Conservation (phyloP, 140 eudicot species). For the Erigeron philadelphicus region DNA sequence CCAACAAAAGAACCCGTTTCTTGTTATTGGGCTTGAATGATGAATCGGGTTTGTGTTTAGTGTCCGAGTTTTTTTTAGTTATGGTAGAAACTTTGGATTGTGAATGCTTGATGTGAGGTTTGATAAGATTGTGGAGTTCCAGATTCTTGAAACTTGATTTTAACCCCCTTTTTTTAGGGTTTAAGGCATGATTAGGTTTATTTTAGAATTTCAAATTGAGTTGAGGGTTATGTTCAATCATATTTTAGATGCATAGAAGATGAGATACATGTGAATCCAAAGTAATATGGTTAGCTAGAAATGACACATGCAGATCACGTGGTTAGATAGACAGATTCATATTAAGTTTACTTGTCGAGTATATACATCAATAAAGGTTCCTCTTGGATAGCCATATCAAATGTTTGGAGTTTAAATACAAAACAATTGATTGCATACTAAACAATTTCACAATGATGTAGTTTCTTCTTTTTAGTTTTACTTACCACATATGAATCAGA, state of each 20-base stretch:
- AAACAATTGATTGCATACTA: neutral
- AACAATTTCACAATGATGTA: neutral
- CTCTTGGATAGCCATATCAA: neutral
- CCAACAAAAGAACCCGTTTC: neutral
- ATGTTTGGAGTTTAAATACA: neutral
- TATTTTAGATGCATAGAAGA: too few relatives aligned
- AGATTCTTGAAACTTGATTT: constrained; percentile 22
- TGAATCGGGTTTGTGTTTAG: neutral
- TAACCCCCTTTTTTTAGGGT: constrained; percentile 20
- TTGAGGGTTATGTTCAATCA: too few relatives aligned
- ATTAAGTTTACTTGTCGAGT: too few relatives aligned
- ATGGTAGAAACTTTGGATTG: constrained; percentile 12
- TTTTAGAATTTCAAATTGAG: too few relatives aligned
- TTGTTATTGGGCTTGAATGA: too few relatives aligned
- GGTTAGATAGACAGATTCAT: too few relatives aligned
- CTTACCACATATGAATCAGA: neutral
- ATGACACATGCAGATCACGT: too few relatives aligned
- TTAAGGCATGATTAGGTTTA: constrained; percentile 30
- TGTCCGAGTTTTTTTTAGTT: neutral
- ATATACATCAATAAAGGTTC: neutral
- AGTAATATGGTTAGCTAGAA: too few relatives aligned
- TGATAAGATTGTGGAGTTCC: constrained; percentile 13
- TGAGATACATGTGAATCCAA: too few relatives aligned
- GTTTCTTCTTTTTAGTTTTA: neutral
- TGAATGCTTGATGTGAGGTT: constrained; percentile 15